These are phyloP conservation scores for Ramalina peruviana DNA, from an alignment of 495 filamentous ascomycete species.

Conservation along the genomic window DNA sequence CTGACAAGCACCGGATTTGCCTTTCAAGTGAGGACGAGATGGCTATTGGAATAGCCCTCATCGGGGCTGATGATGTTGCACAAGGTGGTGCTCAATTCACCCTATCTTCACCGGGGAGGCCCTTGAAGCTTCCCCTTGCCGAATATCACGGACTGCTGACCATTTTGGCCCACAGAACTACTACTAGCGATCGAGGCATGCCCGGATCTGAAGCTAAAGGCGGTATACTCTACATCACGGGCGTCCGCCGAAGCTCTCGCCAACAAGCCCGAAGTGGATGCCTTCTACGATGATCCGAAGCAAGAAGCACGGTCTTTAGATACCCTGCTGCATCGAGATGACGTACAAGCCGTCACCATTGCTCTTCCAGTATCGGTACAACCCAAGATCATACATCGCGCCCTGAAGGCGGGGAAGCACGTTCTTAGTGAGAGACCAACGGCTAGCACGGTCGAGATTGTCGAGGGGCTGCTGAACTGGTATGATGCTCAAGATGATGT, in stretches of 20 bases:
- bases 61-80: slow-evolving; percentile 11
- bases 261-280: slow-evolving; percentile 3
- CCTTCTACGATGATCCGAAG: slow-evolving; percentile 10
- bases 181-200: slow-evolving; percentile 13
- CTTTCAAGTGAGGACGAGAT: too few species aligned
- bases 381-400: slow-evolving; percentile 11
- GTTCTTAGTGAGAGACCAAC: slow-evolving; percentile 16
- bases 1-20: too few species aligned
- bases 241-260: slow-evolving; percentile 8
- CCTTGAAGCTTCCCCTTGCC: neutral
- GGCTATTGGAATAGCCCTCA: slow-evolving; percentile 12
- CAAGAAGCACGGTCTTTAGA: slow-evolving; percentile 6
- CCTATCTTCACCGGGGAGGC: neutral
- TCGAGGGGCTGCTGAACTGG: slow-evolving; percentile 1
- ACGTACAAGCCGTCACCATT: slow-evolving; percentile 17
- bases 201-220: slow-evolving; percentile 13
- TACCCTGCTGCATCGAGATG: slow-evolving; percentile 15
- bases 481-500: neutral
- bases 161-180: slow-evolving; percentile 13
- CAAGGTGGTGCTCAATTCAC: slow-evolving; percentile 4
- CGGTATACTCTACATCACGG: slow-evolving; percentile 19
- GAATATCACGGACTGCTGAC: neutral
- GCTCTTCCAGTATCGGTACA: slow-evolving; percentile 16
- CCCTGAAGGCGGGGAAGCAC: slow-evolving; percentile 17
- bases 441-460: slow-evolving; percentile 7